These are phyloP conservation scores for Coniochaeta sp. DNA, from an alignment of 2,329 filamentous ascomycete species.

Conservation along the genomic window DNA sequence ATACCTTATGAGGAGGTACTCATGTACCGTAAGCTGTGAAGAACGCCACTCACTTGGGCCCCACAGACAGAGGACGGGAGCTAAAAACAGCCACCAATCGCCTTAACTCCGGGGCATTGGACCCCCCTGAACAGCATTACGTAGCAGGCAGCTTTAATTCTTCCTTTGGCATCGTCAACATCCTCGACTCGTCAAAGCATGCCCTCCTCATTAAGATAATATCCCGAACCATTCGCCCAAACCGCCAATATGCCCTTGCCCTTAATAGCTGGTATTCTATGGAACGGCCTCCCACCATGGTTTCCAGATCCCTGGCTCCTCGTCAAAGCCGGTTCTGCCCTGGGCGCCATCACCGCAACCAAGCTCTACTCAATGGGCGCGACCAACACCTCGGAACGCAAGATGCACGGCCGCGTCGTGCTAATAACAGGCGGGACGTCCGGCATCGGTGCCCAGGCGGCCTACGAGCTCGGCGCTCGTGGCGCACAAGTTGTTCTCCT, in stretches of 20 bases:
- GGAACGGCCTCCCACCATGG: slow-evolving; percentile 42
- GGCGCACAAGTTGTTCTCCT: slow-evolving; percentile 90
- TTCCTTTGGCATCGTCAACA: neutral
- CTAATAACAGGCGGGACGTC: slow-evolving; percentile 94
- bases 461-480: slow-evolving; percentile 65
- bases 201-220: neutral
- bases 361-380: slow-evolving; percentile 77
- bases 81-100: slow-evolving; percentile 2
- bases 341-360: slow-evolving; percentile 33
- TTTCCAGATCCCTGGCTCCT: slow-evolving; percentile 35
- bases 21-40: too few species aligned
- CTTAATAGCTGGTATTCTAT: slow-evolving; percentile 37
- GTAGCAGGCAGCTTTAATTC: neutral
- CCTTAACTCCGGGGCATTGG: neutral
- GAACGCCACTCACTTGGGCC: neutral
- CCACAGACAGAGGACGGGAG: neutral
- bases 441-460: slow-evolving; percentile 76
- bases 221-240: slow-evolving; percentile 3
- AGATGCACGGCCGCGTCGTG: slow-evolving; percentile 89
- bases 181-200: neutral
- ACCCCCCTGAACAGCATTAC: neutral
- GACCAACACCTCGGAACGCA: slow-evolving; percentile 65
- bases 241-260: slow-evolving; percentile 41
- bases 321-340: slow-evolving; percentile 26
- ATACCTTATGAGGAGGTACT: too few species aligned